phyloP scores from a whole-genome alignment of 2,329 filamentous ascomycete genomes.

The Fusarium tupiense region DNA sequence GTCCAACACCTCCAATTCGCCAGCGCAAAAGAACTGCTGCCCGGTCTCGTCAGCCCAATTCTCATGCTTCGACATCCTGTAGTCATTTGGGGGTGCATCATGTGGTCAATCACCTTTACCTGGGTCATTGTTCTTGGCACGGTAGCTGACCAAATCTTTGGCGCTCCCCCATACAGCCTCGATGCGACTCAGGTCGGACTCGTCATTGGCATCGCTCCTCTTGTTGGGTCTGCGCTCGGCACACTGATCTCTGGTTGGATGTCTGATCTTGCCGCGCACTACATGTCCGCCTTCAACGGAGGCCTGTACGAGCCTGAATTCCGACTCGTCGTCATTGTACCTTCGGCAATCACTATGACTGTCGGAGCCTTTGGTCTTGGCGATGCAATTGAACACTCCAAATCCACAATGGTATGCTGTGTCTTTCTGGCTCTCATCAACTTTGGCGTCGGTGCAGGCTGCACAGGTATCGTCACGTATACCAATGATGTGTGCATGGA shows the following conservation, averaged over 20 bases:
- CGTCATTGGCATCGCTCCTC: background rate
- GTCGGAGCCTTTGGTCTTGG: background rate
- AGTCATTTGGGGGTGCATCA: background rate
- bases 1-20: background rate
- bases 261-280: background rate
- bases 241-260: background rate
- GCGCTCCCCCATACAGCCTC: background rate
- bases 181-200: background rate
- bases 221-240: background rate
- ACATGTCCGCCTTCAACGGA: background rate
- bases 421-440: background rate
- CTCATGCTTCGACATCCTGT: background rate
- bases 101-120: constrained; percentile 10
- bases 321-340: background rate
- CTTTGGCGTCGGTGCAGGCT: background rate
- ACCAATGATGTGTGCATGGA: background rate
- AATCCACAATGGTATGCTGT: background rate
- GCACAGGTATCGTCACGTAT: background rate
- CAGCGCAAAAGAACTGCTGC: background rate
- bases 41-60: background rate
- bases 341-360: background rate
- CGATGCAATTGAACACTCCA: background rate
- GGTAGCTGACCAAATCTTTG: background rate
- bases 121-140: background rate
- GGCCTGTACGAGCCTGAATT: background rate